phyloP scores from a whole-genome alignment of 208 protist species.

The Trypanosomatidae sp. region DNA sequence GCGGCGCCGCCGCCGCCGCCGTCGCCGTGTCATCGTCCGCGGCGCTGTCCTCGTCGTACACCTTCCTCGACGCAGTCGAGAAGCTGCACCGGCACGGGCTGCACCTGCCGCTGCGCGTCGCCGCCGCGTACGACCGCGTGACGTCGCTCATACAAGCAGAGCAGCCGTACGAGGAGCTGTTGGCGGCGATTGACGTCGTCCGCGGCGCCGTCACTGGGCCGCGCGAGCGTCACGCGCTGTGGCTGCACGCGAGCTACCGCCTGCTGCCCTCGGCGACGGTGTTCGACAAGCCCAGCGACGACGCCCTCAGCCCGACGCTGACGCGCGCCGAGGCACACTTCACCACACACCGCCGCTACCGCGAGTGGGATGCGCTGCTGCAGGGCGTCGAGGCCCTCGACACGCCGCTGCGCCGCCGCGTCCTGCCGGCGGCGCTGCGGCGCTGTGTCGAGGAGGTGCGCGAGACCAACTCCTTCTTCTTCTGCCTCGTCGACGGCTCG shows the following conservation, averaged over 20 bases:
- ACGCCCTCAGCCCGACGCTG: constrained; percentile 44
- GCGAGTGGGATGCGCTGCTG: constrained; percentile 53
- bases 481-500: constrained; percentile 76
- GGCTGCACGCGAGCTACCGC: constrained; percentile 69
- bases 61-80: constrained; percentile 58
- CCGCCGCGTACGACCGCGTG: constrained; percentile 38
- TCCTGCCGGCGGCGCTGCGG: constrained; percentile 10
- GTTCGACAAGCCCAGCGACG: constrained; percentile 72
- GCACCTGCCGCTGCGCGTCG: constrained; percentile 32
- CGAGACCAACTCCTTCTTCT: constrained; percentile 67
- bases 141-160: constrained; percentile 49
- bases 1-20: constrained; percentile 3
- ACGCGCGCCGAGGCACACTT: constrained; percentile 29
- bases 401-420: constrained; percentile 37
- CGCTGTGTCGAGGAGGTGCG: constrained; percentile 39
- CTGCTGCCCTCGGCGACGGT: constrained; percentile 60
- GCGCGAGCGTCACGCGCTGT: constrained; percentile 68
- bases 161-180: constrained; percentile 53
- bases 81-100: constrained; percentile 37
- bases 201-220: constrained; percentile 62
- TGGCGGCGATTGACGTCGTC: constrained; percentile 68
- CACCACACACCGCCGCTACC: constrained; percentile 24
- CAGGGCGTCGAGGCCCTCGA: constrained; percentile 62
- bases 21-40: constrained; percentile 7
- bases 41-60: constrained; percentile 12